phyloP scores from a whole-genome alignment of 306 rosid genomes.

The Begonia masoniana region DNA sequence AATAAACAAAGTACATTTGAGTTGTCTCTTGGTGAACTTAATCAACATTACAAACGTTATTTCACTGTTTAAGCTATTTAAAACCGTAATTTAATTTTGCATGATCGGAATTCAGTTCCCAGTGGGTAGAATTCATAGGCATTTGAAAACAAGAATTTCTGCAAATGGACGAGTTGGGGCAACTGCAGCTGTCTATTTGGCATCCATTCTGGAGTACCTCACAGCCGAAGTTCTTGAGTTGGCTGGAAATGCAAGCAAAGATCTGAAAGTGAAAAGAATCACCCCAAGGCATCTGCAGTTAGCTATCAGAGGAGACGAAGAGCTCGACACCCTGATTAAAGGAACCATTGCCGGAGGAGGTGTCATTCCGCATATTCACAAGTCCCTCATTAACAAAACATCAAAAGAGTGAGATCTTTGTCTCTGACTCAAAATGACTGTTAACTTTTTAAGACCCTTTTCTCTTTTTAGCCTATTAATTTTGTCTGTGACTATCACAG shows the following conservation, averaged over 20 bases:
- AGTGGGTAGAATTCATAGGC: slow-evolving; percentile 92
- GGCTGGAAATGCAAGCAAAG: slow-evolving; percentile 95
- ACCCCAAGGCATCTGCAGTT: slow-evolving; percentile 96
- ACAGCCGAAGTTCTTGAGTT: slow-evolving; percentile 93
- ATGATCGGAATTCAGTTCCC: slow-evolving; percentile 46
- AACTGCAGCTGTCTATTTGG: slow-evolving; percentile 88
- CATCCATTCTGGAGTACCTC: slow-evolving; percentile 88
- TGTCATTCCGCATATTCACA: slow-evolving; percentile 95
- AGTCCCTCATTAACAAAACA: slow-evolving; percentile 92
- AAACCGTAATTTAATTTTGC: neutral
- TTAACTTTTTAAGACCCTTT: too few relatives aligned
- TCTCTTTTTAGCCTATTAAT: too few relatives aligned
- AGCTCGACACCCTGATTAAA: slow-evolving; percentile 85
- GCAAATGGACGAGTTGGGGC: slow-evolving; percentile 96
- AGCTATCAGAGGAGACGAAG: slow-evolving; percentile 95
- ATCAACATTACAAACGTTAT: too few relatives aligned
- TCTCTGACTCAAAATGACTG: too few relatives aligned
- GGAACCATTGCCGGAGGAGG: slow-evolving; percentile 99
- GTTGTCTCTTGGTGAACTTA: too few relatives aligned
- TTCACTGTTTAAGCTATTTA: neutral
- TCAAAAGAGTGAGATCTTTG: slow-evolving; percentile 40
- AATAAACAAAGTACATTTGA: too few relatives aligned
- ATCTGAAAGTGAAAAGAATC: slow-evolving; percentile 92
- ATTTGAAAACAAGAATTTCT: slow-evolving; percentile 59
- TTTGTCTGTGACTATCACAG: too few relatives aligned